These are phyloP conservation scores for Suillus hirtellus DNA, from an alignment of 768 basidiomycete genomes.

Conservation along the genomic window DNA sequence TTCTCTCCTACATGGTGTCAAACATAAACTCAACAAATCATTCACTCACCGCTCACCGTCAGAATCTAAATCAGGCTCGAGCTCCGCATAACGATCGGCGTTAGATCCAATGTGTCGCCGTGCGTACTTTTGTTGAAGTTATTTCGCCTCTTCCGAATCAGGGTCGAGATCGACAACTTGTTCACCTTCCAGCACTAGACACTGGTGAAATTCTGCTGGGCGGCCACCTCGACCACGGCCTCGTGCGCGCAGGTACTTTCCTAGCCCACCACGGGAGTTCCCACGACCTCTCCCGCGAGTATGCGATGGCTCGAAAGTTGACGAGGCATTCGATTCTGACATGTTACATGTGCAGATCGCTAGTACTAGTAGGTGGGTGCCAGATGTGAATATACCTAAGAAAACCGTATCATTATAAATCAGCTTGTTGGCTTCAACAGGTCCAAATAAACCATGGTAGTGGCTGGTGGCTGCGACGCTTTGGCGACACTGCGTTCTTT, in stretches of 20 bases:
- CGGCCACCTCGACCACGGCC: slow-evolving; percentile 67
- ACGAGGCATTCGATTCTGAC: neutral
- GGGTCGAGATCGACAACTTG: slow-evolving; percentile 34
- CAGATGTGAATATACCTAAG: no score
- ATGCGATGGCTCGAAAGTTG: slow-evolving; percentile 16
- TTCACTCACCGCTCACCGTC: slow-evolving; percentile 50
- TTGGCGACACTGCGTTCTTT: no score
- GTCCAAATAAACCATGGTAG: no score
- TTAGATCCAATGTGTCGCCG: slow-evolving; percentile 66
- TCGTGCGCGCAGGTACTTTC: slow-evolving; percentile 72
- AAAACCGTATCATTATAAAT: no score
- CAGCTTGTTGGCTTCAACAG: no score
- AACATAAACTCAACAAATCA: neutral
- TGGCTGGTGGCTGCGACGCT: no score
- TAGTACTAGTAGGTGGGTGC: no score
- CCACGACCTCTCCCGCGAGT: slow-evolving; percentile 51
- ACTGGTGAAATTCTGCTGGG: slow-evolving; percentile 64
- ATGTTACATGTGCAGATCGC: neutral
- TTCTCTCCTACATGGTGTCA: slow-evolving; percentile 52
- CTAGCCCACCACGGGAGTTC: slow-evolving; percentile 66
- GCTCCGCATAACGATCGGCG: slow-evolving; percentile 72
- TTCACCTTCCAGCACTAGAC: slow-evolving; percentile 65
- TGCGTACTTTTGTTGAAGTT: slow-evolving; percentile 51
- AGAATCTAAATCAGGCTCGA: slow-evolving; percentile 65
- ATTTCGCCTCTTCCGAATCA: slow-evolving; percentile 48